Percentiles rank a stretch among this genome's conserved stretches.
Evolutionary conservation across 2,329 filamentous ascomycete genomes (phyloP).

Genomic region (Diaporthe ampelina): DNA sequence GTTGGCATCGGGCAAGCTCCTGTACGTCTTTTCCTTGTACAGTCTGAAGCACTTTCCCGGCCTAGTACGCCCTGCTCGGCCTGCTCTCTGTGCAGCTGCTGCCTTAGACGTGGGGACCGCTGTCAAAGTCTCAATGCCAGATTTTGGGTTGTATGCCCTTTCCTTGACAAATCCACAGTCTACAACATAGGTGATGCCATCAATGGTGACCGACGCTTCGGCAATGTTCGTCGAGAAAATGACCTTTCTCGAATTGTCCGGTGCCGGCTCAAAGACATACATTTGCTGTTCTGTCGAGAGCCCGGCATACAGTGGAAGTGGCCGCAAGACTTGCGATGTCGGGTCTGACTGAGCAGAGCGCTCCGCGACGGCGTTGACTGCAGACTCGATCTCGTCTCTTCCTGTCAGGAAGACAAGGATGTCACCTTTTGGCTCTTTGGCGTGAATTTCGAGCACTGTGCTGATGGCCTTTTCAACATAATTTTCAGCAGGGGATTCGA

Average conservation of each 20-base stretch:
- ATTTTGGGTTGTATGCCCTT: slow-evolving; percentile 84
- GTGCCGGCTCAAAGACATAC: slow-evolving; percentile 90
- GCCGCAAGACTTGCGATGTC: slow-evolving; percentile 71
- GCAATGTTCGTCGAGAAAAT: slow-evolving; percentile 97
- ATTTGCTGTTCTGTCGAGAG: slow-evolving; percentile 93
- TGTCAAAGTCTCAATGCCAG: slow-evolving; percentile 89
- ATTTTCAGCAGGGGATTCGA: slow-evolving; percentile 83
- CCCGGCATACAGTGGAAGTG: slow-evolving; percentile 89
- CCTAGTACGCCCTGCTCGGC: slow-evolving; percentile 88
- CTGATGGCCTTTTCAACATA: slow-evolving; percentile 88
- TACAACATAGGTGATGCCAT: slow-evolving; percentile 90
- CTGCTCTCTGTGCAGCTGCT: slow-evolving; percentile 91
- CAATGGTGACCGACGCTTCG: slow-evolving; percentile 94
- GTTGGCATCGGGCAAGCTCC: slow-evolving; percentile 77
- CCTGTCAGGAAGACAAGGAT: slow-evolving; percentile 94
- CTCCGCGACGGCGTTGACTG: slow-evolving; percentile 84
- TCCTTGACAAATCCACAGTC: slow-evolving; percentile 94
- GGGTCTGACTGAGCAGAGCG: slow-evolving; percentile 74
- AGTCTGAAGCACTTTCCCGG: slow-evolving; percentile 95
- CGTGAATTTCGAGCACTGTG: slow-evolving; percentile 90
- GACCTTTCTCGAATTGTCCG: slow-evolving; percentile 88
- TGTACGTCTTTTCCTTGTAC: slow-evolving; percentile 84
- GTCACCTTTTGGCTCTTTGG: slow-evolving; percentile 84
- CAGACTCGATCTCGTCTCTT: slow-evolving; percentile 89
- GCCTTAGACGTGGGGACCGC: slow-evolving; percentile 88